phyloP scores from a whole-genome alignment of 1,139 yeast genomes.

The Nakaseomyces delphensis region DNA sequence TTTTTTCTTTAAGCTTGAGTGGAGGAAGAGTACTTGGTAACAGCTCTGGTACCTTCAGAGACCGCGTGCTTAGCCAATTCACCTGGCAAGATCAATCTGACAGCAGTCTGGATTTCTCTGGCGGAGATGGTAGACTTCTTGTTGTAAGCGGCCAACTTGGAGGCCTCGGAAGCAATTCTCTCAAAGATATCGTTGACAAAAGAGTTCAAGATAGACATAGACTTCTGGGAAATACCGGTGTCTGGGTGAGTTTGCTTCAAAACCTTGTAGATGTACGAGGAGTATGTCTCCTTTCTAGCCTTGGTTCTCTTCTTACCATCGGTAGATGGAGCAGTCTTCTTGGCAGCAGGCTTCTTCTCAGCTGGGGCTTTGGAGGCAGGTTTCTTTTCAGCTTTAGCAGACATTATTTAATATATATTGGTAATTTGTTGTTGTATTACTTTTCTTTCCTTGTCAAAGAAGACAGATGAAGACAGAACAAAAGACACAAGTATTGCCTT shows the following conservation, averaged over 20 bases:
- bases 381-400: constrained; percentile 78
- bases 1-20: constrained; percentile 33
- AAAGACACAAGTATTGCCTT: no score
- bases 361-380: constrained; percentile 99
- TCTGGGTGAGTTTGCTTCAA: constrained; percentile 99
- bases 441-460: background rate
- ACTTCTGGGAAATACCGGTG: constrained; percentile 98
- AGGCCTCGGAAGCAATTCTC: constrained; percentile 96
- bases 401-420: constrained; percentile 45
- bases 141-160: constrained; percentile 99
- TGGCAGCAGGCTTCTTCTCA: constrained; percentile 94
- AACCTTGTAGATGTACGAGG: constrained; percentile 97
- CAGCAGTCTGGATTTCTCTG: constrained; percentile 99
- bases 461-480: no score
- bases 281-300: constrained; percentile 98
- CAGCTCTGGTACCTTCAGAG: constrained; percentile 99
- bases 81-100: constrained; percentile 98
- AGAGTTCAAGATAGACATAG: constrained; percentile 98
- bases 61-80: constrained; percentile 99
- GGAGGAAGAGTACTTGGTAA: constrained; percentile 95
- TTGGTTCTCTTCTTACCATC: constrained; percentile 92
- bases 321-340: constrained; percentile 72
- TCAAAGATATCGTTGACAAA: constrained; percentile 94
- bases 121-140: constrained; percentile 98
- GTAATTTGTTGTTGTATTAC: constrained; percentile 9